phyloP scores from a whole-genome alignment of 2,329 filamentous ascomycete species.

The Hymenoscyphus occultus region DNA sequence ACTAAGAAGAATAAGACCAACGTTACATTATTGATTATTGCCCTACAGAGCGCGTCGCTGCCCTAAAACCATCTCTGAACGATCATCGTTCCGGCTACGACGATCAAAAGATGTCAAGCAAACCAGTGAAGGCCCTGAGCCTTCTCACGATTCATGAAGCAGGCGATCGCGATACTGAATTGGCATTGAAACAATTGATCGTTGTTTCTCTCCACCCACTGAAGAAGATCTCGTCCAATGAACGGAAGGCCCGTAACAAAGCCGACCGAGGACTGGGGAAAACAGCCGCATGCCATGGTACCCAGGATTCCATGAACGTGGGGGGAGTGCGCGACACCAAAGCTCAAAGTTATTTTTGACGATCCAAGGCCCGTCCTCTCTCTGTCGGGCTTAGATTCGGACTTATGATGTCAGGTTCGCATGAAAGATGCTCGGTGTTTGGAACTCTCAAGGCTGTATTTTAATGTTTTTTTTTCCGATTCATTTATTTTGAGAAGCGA shows the following conservation, averaged over 20 bases:
- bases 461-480: not conserved
- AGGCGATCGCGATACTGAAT: not conserved
- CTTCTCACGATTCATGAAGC: not conserved
- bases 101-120: not conserved
- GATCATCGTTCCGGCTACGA: not conserved
- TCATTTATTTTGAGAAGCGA: conserved; percentile 1
- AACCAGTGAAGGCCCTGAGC: not conserved
- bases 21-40: not conserved
- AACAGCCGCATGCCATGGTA: not conserved
- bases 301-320: not conserved
- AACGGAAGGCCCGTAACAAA: not conserved
- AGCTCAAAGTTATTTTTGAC: conserved; percentile 1
- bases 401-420: not conserved
- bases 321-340: not conserved
- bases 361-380: not conserved
- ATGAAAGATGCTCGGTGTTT: not conserved
- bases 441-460: not conserved
- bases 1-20: not conserved
- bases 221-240: not conserved
- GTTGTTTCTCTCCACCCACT: not conserved
- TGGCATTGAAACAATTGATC: conserved; percentile 1
- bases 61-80: not conserved
- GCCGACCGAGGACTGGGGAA: not conserved
- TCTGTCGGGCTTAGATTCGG: not conserved
- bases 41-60: not conserved